Conservation (phyloP, 257 asterid genomes). For the Solanum arcanum region DNA sequence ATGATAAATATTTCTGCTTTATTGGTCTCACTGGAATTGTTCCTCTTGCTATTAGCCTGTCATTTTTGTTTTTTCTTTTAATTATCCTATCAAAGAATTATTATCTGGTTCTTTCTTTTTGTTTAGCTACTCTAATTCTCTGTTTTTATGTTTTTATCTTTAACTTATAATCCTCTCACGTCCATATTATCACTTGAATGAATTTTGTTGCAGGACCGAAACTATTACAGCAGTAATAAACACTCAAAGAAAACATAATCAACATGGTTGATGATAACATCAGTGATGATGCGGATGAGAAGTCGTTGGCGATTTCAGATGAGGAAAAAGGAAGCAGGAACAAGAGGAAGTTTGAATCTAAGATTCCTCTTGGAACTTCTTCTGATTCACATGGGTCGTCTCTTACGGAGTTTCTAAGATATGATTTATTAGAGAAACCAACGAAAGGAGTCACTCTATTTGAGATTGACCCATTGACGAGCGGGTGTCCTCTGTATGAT, state of each 20-base stretch:
- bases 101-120: neutral
- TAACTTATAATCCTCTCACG: neutral
- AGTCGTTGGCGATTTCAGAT: slow-evolving; percentile 4
- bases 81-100: neutral
- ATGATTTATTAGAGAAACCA: slow-evolving; percentile 36
- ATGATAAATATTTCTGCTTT: neutral
- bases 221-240: neutral
- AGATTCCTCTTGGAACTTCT: slow-evolving; percentile 17
- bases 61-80: neutral
- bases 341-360: slow-evolving; percentile 53
- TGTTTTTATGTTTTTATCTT: neutral
- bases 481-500: slow-evolving; percentile 7
- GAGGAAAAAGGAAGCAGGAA: slow-evolving; percentile 41
- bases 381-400: slow-evolving; percentile 20
- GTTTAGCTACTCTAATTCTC: neutral
- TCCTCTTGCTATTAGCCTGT: neutral
- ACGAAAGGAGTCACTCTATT: slow-evolving; percentile 7
- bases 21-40: neutral
- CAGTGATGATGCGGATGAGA: slow-evolving; percentile 15
- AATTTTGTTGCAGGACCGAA: neutral
- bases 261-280: slow-evolving; percentile 28
- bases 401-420: slow-evolving; percentile 32
- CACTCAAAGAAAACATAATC: neutral
- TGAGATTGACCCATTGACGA: slow-evolving; percentile 22
- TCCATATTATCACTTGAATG: neutral